A percentile compares a stretch with the other conserved stretches of the same genome.
Evolutionary conservation across 495 filamentous ascomycete species (phyloP).

Genomic region (Jackrogersella multiformis): DNA sequence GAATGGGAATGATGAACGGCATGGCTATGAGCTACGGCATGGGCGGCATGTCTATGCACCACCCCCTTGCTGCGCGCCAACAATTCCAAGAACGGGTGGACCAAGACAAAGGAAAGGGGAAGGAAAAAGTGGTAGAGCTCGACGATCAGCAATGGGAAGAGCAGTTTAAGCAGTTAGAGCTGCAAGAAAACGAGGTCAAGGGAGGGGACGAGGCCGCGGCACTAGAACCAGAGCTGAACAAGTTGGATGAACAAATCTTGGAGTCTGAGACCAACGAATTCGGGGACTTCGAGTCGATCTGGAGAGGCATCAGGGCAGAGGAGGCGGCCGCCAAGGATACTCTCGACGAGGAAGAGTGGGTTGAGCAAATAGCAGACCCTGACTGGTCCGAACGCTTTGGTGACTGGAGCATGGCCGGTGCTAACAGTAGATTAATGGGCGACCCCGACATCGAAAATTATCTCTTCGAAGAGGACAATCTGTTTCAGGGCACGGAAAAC

Average conservation of each 20-base stretch:
- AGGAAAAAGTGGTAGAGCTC: constrained; percentile 89
- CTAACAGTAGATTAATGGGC: constrained; percentile 64
- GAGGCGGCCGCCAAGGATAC: constrained; percentile 73
- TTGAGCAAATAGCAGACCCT: constrained; percentile 71
- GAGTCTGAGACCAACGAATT: constrained; percentile 67
- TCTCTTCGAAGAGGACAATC: constrained; percentile 92
- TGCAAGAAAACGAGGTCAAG: constrained; percentile 66
- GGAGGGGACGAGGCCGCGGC: constrained; percentile 74
- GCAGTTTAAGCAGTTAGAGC: constrained; percentile 90
- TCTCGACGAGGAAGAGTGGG: constrained; percentile 70
- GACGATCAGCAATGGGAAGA: constrained; percentile 95
- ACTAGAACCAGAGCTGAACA: constrained; percentile 88
- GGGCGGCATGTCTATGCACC: constrained; percentile 59
- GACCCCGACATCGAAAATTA: constrained; percentile 88
- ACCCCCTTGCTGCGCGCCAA: constrained; percentile 59
- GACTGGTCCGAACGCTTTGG: constrained; percentile 76
- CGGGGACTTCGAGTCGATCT: constrained; percentile 89
- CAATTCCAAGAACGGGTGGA: constrained; percentile 50
- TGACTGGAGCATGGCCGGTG: constrained; percentile 55
- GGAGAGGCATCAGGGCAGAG: constrained; percentile 88
- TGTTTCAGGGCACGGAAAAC: constrained; percentile 77
- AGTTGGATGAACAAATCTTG: constrained; percentile 72
- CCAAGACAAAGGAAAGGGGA: constrained; percentile 76
- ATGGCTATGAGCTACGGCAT: constrained; percentile 43
- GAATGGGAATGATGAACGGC: constrained; percentile 47